Conservation (phyloP, 345 rosid genomes). For the Arabidopsis suecica region DNA sequence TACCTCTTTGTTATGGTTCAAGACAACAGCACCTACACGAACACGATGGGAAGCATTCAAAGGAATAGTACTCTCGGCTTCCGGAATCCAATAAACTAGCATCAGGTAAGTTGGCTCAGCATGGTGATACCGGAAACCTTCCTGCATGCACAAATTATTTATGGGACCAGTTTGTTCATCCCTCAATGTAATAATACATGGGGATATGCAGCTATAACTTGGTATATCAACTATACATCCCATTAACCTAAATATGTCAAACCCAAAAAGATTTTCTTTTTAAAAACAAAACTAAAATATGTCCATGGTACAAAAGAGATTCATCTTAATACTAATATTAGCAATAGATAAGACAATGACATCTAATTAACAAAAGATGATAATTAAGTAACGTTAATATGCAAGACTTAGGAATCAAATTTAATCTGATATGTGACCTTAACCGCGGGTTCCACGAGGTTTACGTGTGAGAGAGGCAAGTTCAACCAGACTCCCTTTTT, state of each 20-base stretch:
- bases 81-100: constrained; percentile 86
- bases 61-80: constrained; percentile 65
- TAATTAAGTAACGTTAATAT: not conserved
- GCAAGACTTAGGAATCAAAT: not conserved
- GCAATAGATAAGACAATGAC: not conserved
- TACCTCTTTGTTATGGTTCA: constrained; percentile 80
- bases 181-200: no score
- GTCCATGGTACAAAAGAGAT: not conserved
- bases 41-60: constrained; percentile 80
- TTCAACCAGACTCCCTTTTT: constrained; percentile 85
- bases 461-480: constrained; percentile 61
- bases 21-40: constrained; percentile 72
- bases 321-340: not conserved
- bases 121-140: constrained; percentile 80
- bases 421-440: constrained; percentile 44
- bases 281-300: no score
- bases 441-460: constrained; percentile 73
- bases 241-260: not conserved
- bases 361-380: not conserved
- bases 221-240: no score
- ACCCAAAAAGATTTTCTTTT: no score
- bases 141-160: constrained; percentile 49
- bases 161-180: not conserved
- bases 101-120: constrained; percentile 84
- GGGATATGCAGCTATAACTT: no score